phyloP scores from a whole-genome alignment of 176 grass and related monocot species.

The Secale cereale region DNA sequence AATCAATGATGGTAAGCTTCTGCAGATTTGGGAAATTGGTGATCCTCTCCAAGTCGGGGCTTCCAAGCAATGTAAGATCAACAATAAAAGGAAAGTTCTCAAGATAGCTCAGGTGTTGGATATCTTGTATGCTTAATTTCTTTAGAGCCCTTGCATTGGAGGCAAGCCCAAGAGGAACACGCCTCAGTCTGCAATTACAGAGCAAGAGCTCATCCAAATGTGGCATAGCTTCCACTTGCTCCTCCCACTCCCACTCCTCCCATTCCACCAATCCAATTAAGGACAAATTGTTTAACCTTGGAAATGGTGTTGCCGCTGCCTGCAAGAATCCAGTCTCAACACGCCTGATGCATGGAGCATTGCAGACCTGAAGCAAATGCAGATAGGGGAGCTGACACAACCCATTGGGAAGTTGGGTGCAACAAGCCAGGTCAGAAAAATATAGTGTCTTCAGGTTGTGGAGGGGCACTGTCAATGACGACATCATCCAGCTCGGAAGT shows the following conservation, averaged over 20 bases:
- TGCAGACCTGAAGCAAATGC: neutral
- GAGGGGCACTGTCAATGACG: neutral
- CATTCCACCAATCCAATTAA: neutral
- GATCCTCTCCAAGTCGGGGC: no score
- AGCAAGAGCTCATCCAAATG: neutral
- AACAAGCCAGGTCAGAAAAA: neutral
- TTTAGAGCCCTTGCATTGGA: neutral
- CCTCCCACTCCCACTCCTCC: neutral
- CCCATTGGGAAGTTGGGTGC: neutral
- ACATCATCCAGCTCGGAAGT: neutral
- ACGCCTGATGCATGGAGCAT: neutral
- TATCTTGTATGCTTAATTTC: neutral
- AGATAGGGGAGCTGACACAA: neutral
- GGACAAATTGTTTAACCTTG: neutral
- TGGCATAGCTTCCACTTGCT: neutral
- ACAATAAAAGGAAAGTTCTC: no score
- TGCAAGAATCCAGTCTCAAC: neutral
- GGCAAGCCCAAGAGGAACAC: neutral
- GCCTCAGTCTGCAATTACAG: neutral
- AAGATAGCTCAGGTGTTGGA: neutral
- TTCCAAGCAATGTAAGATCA: no score
- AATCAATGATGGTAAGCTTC: no score
- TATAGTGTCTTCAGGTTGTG: neutral
- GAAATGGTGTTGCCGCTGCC: neutral
- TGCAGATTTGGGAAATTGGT: no score